Evolutionary conservation across 495 filamentous ascomycete species (phyloP).

Genomic region (Haplographium delicatum): DNA sequence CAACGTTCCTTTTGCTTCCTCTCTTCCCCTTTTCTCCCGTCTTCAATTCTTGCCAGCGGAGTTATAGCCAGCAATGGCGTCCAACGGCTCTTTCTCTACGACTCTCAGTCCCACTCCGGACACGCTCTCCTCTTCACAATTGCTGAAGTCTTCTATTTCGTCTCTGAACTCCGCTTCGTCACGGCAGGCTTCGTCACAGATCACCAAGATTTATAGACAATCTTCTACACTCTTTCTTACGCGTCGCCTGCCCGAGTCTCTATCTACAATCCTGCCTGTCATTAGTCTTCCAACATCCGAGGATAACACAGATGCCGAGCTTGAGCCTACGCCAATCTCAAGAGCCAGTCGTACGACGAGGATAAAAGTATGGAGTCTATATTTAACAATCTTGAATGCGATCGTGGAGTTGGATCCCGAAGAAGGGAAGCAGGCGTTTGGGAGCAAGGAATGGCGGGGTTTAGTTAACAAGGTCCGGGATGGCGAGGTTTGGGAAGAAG

Average conservation of each 20-base stretch:
- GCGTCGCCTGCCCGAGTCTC: slow-evolving; percentile 80
- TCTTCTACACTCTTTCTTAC: slow-evolving; percentile 89
- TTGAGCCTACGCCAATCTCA: slow-evolving; percentile 58
- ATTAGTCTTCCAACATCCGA: slow-evolving; percentile 47
- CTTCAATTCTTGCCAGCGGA: neutral
- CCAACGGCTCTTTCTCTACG: slow-evolving; percentile 34
- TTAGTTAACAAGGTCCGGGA: slow-evolving; percentile 76
- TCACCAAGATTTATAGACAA: slow-evolving; percentile 82
- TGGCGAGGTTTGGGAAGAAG: slow-evolving; percentile 88
- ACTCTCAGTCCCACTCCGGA: slow-evolving; percentile 29
- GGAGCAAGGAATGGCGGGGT: slow-evolving; percentile 72
- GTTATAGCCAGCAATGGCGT: slow-evolving; percentile 30
- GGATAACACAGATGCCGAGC: slow-evolving; percentile 36
- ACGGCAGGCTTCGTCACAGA: slow-evolving; percentile 49
- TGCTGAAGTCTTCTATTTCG: slow-evolving; percentile 42
- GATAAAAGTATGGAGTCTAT: slow-evolving; percentile 96
- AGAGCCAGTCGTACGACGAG: slow-evolving; percentile 67
- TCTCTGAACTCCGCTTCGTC: slow-evolving; percentile 44
- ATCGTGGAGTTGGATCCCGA: slow-evolving; percentile 84
- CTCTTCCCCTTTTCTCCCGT: neutral
- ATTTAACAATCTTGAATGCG: slow-evolving; percentile 86
- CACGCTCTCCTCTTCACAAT: slow-evolving; percentile 24
- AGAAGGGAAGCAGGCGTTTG: slow-evolving; percentile 83
- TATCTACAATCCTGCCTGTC: slow-evolving; percentile 75
- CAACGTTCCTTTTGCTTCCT: too few relatives aligned